phyloP scores from a whole-genome alignment of 1,284 basidiomycete species.

The Trametes sp. region DNA sequence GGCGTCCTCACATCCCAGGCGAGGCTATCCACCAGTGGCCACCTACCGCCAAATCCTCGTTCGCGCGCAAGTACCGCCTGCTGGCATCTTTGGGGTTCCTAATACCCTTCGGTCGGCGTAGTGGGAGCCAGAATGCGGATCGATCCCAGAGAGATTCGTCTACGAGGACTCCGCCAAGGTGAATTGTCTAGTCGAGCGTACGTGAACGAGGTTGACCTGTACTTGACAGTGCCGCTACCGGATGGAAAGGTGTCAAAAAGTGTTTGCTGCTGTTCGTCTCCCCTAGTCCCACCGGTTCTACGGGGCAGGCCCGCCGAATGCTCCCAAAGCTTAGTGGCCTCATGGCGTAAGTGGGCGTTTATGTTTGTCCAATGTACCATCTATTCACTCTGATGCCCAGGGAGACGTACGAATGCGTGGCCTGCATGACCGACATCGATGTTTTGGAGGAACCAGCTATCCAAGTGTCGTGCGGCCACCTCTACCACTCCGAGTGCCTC shows the following conservation, averaged over 20 bases:
- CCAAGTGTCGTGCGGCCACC: slow-evolving; percentile 48
- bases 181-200: neutral
- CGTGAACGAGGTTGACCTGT: no score
- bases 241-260: neutral
- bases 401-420: slow-evolving; percentile 41
- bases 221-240: no score
- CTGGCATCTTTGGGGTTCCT: neutral
- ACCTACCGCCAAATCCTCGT: neutral
- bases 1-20: neutral
- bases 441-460: slow-evolving; percentile 35
- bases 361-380: neutral
- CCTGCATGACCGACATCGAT: slow-evolving; percentile 45
- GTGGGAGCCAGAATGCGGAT: neutral
- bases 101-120: neutral
- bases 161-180: neutral
- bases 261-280: neutral
- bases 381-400: neutral
- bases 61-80: neutral
- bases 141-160: neutral
- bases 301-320: neutral
- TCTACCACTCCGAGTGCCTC: slow-evolving; percentile 50
- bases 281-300: neutral
- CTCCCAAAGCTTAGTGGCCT: neutral
- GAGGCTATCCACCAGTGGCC: neutral
- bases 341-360: neutral